Evolutionary conservation across 306 rosid species (phyloP).

Genomic region (Rosa lucieae): DNA sequence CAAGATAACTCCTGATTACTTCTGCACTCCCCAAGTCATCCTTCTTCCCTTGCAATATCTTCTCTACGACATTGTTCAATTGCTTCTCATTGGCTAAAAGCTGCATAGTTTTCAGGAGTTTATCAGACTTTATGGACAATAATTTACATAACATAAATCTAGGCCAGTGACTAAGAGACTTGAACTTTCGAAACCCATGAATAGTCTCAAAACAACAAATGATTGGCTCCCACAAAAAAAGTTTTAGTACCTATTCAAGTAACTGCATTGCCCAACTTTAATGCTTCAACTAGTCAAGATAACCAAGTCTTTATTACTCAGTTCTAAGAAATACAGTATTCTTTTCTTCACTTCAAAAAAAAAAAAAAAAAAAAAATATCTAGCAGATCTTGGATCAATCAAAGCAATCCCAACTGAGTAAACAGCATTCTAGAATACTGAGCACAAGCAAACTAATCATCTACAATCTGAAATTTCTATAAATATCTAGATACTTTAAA

Average conservation of each 20-base stretch:
- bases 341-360: neutral
- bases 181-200: neutral
- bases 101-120: conserved; percentile 41
- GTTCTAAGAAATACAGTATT: neutral
- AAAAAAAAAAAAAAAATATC: neutral
- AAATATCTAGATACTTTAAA: neutral
- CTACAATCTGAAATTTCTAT: conserved; percentile 10
- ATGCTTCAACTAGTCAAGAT: neutral
- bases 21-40: conserved; percentile 37
- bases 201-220: neutral
- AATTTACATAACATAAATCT: neutral
- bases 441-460: conserved; percentile 6
- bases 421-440: neutral
- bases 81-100: conserved; percentile 68
- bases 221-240: neutral
- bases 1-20: conserved; percentile 57
- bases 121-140: neutral
- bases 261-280: neutral
- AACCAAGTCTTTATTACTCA: neutral
- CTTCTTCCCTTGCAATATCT: conserved; percentile 52
- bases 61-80: conserved; percentile 44
- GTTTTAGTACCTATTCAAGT: neutral
- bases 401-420: neutral
- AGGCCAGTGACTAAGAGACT: neutral
- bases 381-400: neutral